These are phyloP conservation scores for Saturnispora kantuleensis DNA, from an alignment of 805 yeast species.

Conservation along the genomic window DNA sequence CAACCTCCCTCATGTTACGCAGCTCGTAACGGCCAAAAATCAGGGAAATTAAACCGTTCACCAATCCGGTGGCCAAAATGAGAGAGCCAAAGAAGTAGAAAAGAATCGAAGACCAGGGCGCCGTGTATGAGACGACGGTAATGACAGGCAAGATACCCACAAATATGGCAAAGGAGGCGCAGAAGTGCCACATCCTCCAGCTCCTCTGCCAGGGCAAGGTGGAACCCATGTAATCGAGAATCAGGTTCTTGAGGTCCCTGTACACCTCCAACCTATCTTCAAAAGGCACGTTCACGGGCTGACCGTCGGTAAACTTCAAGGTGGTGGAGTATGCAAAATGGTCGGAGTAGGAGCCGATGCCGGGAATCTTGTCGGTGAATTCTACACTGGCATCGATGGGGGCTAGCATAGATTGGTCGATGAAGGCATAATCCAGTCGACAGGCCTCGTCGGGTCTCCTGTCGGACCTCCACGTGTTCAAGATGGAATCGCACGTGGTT, in stretches of 20 bases:
- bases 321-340: conserved; percentile 74
- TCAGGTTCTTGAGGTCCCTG: conserved; percentile 38
- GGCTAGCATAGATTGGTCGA: conserved; percentile 44
- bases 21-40: conserved; percentile 74
- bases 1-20: conserved; percentile 69
- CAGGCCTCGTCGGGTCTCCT: conserved; percentile 61
- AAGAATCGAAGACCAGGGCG: conserved; percentile 59
- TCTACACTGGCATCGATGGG: conserved; percentile 59
- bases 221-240: conserved; percentile 36
- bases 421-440: conserved; percentile 81
- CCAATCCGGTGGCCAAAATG: conserved; percentile 53
- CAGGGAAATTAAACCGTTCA: conserved; percentile 70
- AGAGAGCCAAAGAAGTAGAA: conserved; percentile 47
- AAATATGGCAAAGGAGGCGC: conserved; percentile 40
- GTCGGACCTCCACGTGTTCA: conserved; percentile 76
- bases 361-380: conserved; percentile 61
- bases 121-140: conserved; percentile 44
- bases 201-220: conserved; percentile 49
- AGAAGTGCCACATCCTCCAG: conserved; percentile 61
- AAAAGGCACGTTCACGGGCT: not conserved
- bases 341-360: conserved; percentile 75
- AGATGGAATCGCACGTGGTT: conserved; percentile 77
- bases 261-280: conserved; percentile 28
- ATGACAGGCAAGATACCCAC: conserved; percentile 47
- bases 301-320: conserved; percentile 18